Evolutionary conservation across 176 grass and related monocot species (phyloP).

Genomic region (Raddia guianensis): DNA sequence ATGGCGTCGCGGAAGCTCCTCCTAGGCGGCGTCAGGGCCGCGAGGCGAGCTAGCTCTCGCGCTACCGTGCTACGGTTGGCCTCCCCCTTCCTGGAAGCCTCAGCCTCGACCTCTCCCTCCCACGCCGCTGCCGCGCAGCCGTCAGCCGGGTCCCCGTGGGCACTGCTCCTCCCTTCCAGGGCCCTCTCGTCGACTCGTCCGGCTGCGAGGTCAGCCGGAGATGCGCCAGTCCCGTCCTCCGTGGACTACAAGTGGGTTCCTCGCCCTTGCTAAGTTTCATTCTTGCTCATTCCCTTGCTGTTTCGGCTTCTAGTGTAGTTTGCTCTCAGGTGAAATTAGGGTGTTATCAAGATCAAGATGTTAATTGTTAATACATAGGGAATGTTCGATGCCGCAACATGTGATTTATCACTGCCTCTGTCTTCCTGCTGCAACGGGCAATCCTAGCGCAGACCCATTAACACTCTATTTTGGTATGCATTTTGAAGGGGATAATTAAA

Average conservation of each 20-base stretch:
- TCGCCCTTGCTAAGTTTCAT: neutral
- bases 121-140: slow-evolving; percentile 3
- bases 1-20: slow-evolving; percentile 40
- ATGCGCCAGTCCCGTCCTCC: slow-evolving; percentile 38
- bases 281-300: neutral
- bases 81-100: slow-evolving; percentile 37
- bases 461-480: neutral
- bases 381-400: neutral
- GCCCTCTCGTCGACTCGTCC: slow-evolving; percentile 54
- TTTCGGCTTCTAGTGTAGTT: neutral
- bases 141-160: neutral
- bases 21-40: slow-evolving; percentile 11
- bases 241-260: slow-evolving; percentile 54
- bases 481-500: neutral
- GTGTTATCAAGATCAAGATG: neutral
- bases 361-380: neutral
- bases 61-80: neutral
- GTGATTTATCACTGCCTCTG: neutral
- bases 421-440: neutral
- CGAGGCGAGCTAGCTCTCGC: slow-evolving; percentile 4
- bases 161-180: slow-evolving; percentile 25
- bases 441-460: neutral
- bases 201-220: slow-evolving; percentile 20
- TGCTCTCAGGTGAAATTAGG: neutral
- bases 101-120: slow-evolving; percentile 20